Evolutionary conservation across 805 yeast species (phyloP).

Genomic region (Pichia phayaonensis): DNA sequence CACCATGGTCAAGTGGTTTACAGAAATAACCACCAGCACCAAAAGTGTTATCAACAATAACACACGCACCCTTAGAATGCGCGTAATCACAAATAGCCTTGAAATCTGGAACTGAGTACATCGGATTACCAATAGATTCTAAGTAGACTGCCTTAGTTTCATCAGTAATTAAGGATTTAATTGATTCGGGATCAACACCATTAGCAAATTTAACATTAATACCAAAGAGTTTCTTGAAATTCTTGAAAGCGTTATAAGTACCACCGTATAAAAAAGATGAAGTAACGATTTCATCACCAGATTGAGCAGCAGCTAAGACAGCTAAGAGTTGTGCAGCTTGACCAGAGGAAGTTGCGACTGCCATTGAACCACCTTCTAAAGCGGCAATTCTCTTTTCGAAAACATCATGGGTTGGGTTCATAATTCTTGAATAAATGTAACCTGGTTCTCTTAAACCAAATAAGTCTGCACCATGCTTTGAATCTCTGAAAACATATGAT

Average conservation of each 20-base stretch:
- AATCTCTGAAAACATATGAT: constrained; percentile 80
- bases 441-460: constrained; percentile 83
- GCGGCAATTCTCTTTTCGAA: constrained; percentile 91
- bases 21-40: constrained; percentile 93
- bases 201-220: constrained; percentile 78
- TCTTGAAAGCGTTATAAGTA: constrained; percentile 91
- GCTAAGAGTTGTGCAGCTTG: constrained; percentile 93
- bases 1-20: constrained; percentile 82
- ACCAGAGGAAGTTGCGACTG: constrained; percentile 88
- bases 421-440: constrained; percentile 79
- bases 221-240: constrained; percentile 75
- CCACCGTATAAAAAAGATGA: constrained; percentile 91
- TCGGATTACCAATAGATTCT: constrained; percentile 91
- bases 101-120: constrained; percentile 87
- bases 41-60: constrained; percentile 92
- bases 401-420: constrained; percentile 89
- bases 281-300: constrained; percentile 86
- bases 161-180: constrained; percentile 67
- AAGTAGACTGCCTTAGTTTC: constrained; percentile 85
- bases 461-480: constrained; percentile 86
- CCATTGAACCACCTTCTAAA: constrained; percentile 87
- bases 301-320: constrained; percentile 71
- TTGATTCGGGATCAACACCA: constrained; percentile 68
- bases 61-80: constrained; percentile 80
- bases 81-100: constrained; percentile 68